Evolutionary conservation across 2,329 filamentous ascomycete genomes (phyloP).

Genomic region (Colletotrichum orbiculare): DNA sequence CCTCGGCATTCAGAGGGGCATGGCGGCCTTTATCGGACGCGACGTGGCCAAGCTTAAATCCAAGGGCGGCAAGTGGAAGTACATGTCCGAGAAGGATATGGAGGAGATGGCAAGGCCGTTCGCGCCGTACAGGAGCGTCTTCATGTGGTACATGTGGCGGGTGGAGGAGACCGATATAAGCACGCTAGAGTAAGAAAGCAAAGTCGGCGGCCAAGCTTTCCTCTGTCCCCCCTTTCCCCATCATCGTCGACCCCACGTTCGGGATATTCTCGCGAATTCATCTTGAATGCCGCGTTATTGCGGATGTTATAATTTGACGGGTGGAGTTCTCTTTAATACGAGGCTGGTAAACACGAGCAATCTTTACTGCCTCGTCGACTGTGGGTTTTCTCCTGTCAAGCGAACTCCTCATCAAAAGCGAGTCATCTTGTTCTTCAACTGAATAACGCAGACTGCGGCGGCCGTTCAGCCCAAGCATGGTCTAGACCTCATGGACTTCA

Average conservation of each 20-base stretch:
- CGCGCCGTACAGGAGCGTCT: conserved; percentile 87
- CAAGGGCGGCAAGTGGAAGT: conserved; percentile 91
- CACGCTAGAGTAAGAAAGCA: conserved; percentile 57
- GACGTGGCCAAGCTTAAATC: conserved; percentile 87
- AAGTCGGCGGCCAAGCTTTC: conserved; percentile 33
- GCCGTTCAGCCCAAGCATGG: too few species aligned
- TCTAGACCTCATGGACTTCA: too few species aligned
- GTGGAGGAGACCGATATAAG: conserved; percentile 82
- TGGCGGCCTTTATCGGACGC: conserved; percentile 86
- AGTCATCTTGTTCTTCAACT: conserved; percentile 8
- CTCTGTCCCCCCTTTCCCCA: not conserved
- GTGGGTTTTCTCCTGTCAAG: too few species aligned
- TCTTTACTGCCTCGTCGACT: not conserved
- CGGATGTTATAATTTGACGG: conserved; percentile 18
- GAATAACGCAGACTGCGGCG: not conserved
- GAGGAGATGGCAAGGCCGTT: conserved; percentile 82
- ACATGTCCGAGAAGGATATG: conserved; percentile 97
- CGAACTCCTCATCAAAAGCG: not conserved
- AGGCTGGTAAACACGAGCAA: not conserved
- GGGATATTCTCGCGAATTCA: not conserved
- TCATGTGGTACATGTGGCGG: conserved; percentile 99
- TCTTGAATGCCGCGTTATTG: conserved; percentile 9
- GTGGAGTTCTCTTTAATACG: conserved; percentile 14
- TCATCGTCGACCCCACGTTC: not conserved
- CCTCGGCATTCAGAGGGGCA: conserved; percentile 92